These are phyloP conservation scores for Alliaria petiolata DNA, from an alignment of 345 rosid species.

Conservation along the genomic window DNA sequence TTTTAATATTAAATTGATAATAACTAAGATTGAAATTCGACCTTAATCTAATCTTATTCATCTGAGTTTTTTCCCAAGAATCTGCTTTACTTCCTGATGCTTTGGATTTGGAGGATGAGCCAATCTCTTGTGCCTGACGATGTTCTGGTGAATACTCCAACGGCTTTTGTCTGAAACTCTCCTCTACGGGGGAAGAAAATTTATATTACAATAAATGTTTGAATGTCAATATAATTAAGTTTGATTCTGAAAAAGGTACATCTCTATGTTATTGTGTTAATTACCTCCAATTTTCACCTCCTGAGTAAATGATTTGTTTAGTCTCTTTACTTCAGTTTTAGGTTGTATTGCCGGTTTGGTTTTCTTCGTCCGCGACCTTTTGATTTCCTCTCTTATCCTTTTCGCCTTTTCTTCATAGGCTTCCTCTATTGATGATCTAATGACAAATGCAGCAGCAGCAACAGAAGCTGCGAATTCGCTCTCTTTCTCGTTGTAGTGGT, in stretches of 20 bases:
- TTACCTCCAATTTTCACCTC: conserved; percentile 43
- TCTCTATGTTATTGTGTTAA: background rate
- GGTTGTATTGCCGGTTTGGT: background rate
- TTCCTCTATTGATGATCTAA: conserved; percentile 44
- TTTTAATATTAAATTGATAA: background rate
- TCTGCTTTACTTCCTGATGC: conserved; percentile 40
- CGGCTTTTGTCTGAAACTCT: background rate
- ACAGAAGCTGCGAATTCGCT: conserved; percentile 51
- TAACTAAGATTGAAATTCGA: conserved; percentile 7
- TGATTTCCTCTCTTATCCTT: conserved; percentile 39
- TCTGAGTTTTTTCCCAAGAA: conserved; percentile 64
- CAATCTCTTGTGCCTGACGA: background rate
- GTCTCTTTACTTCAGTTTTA: conserved; percentile 28
- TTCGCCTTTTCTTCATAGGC: conserved; percentile 24
- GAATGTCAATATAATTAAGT: background rate
- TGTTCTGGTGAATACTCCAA: background rate
- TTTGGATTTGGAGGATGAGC: conserved; percentile 21
- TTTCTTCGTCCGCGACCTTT: conserved; percentile 23
- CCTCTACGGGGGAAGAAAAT: background rate
- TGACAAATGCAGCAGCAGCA: conserved; percentile 54
- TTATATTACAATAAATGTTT: background rate
- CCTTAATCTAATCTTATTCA: conserved; percentile 52
- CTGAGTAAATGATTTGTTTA: background rate
- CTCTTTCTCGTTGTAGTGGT: conserved; percentile 26
- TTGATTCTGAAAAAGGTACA: background rate